These are phyloP conservation scores for Nannizziopsis arthrosporioides DNA, from an alignment of 2,329 filamentous ascomycete genomes.

Conservation along the genomic window DNA sequence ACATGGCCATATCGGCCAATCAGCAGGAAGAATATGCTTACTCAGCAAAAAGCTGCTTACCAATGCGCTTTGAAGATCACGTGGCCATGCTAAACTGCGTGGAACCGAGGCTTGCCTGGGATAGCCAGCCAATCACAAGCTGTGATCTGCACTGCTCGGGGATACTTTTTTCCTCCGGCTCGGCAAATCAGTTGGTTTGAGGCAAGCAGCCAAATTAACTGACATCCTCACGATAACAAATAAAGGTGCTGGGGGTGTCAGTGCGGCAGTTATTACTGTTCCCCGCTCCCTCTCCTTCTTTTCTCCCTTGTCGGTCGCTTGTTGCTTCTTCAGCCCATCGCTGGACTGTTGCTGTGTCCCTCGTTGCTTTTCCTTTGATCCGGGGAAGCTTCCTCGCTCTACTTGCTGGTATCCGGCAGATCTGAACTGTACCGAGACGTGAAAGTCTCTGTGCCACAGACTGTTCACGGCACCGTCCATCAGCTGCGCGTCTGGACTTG, in stretches of 20 bases:
- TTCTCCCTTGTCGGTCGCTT: not conserved
- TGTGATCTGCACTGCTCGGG: not conserved
- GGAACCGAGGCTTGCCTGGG: constrained; percentile 11
- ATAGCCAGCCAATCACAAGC: constrained; percentile 6
- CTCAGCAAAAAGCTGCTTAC: too few relatives aligned
- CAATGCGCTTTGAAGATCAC: not conserved
- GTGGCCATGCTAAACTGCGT: not conserved
- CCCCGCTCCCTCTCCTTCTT: not conserved
- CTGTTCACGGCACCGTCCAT: not conserved
- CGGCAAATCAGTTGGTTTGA: not conserved
- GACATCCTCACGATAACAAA: not conserved
- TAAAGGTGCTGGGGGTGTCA: not conserved
- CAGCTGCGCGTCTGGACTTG: not conserved
- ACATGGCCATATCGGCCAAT: too few relatives aligned
- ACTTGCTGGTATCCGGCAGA: not conserved
- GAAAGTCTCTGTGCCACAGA: not conserved
- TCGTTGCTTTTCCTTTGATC: not conserved
- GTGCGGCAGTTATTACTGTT: not conserved
- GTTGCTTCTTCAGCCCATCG: not conserved
- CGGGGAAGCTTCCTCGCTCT: not conserved
- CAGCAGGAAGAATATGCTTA: too few relatives aligned
- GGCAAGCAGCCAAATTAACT: not conserved
- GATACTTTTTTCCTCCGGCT: not conserved
- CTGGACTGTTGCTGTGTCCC: not conserved
- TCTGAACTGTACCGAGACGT: constrained; percentile 3